phyloP scores from a whole-genome alignment of 495 filamentous ascomycete genomes.

The Penicillium egyptiacum region DNA sequence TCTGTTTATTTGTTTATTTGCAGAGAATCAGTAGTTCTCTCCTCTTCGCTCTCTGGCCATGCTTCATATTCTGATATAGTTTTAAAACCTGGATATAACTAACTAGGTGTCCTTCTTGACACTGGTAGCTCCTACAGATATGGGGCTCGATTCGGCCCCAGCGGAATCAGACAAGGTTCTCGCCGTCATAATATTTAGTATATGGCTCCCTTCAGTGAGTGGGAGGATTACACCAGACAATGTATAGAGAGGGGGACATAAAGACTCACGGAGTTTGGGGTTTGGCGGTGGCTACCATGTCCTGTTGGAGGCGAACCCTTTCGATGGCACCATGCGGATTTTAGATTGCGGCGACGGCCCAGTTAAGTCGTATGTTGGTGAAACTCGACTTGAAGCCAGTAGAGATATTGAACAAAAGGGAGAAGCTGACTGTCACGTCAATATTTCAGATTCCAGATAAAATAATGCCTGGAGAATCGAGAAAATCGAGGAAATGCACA shows the following conservation, averaged over 20 bases:
- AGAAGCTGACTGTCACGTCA: background rate
- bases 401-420: background rate
- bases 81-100: too few relatives aligned
- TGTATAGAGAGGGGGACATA: background rate
- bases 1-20: too few relatives aligned
- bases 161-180: slow-evolving; percentile 77
- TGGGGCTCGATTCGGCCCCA: slow-evolving; percentile 80
- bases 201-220: slow-evolving; percentile 21
- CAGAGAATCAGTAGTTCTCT: too few relatives aligned
- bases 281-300: slow-evolving; percentile 65
- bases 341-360: slow-evolving; percentile 78
- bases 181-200: slow-evolving; percentile 67
- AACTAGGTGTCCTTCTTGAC: slow-evolving; percentile 59
- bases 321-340: slow-evolving; percentile 64
- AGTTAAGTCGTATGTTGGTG: slow-evolving; percentile 35
- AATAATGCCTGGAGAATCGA: slow-evolving; percentile 72
- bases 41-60: too few relatives aligned
- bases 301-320: slow-evolving; percentile 58
- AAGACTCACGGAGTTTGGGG: slow-evolving; percentile 32
- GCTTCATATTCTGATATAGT: too few relatives aligned
- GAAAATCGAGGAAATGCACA: slow-evolving; percentile 68
- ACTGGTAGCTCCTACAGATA: slow-evolving; percentile 77
- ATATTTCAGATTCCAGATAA: slow-evolving; percentile 31
- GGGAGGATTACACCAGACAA: slow-evolving; percentile 44
- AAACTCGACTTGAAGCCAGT: background rate